Evolutionary conservation across 1,139 yeast species (phyloP).

Genomic region (Taphrina deformans): DNA sequence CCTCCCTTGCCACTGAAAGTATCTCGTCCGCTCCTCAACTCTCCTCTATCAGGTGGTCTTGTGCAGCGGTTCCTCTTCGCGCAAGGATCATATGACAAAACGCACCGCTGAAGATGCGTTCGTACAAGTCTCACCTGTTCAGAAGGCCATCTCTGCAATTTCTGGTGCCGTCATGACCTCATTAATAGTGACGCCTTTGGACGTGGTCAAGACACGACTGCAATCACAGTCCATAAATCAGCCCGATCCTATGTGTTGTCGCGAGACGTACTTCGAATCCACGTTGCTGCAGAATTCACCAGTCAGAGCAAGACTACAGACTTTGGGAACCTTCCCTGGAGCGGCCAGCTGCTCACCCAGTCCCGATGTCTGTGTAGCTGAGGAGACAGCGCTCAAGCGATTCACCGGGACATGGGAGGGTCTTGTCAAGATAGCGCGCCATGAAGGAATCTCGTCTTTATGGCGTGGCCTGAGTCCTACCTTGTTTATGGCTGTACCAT

Average conservation of each 20-base stretch:
- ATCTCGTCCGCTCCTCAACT: not conserved
- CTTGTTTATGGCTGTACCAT: constrained; percentile 84
- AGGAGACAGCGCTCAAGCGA: constrained; percentile 30
- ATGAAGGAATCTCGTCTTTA: constrained; percentile 74
- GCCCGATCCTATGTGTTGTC: constrained; percentile 28
- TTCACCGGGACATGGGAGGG: constrained; percentile 70
- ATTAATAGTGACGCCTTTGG: constrained; percentile 36
- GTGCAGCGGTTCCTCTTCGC: not conserved
- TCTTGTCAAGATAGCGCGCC: constrained; percentile 59
- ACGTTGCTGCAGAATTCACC: constrained; percentile 8
- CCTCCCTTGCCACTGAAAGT: not conserved
- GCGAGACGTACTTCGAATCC: constrained; percentile 10
- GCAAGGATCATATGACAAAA: not conserved
- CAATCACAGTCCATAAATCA: constrained; percentile 34
- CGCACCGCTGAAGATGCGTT: constrained; percentile 21
- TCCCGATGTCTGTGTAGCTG: constrained; percentile 30
- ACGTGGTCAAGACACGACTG: constrained; percentile 38
- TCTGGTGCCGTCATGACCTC: constrained; percentile 34
- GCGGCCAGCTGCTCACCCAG: constrained; percentile 9
- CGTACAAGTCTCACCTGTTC: constrained; percentile 20
- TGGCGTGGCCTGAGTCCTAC: constrained; percentile 91
- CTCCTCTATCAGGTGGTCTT: not conserved
- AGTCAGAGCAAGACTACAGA: not conserved
- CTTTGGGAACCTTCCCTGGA: constrained; percentile 1
- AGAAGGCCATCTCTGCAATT: constrained; percentile 29